A percentile compares a stretch with the other conserved stretches of the same genome.
Evolutionary conservation across 371 early-diverging fungal species (phyloP).

Genomic region (Mucor ambiguus): DNA sequence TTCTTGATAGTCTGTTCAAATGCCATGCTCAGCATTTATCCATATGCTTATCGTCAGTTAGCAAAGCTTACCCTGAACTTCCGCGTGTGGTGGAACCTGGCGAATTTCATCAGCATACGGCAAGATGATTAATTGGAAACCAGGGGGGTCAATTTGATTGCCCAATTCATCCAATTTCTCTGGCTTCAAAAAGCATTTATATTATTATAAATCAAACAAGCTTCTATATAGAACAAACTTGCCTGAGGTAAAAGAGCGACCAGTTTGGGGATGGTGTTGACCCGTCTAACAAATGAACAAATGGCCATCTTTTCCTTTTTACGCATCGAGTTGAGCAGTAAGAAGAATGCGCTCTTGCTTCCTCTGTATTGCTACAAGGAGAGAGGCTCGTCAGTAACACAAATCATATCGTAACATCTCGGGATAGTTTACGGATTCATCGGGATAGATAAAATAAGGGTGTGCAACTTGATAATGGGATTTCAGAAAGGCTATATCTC

Average conservation of each 20-base stretch:
- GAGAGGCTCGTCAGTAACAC: background rate
- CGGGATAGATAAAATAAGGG: conserved; percentile 75
- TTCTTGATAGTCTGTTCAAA: background rate
- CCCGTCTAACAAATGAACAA: conserved; percentile 17
- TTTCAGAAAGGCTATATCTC: conserved; percentile 37
- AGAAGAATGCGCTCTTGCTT: conserved; percentile 9
- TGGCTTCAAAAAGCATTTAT: conserved; percentile 9
- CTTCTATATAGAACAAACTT: background rate
- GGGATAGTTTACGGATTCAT: conserved; percentile 57
- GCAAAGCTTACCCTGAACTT: conserved; percentile 18
- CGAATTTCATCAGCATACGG: conserved; percentile 78
- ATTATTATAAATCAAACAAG: conserved; percentile 3
- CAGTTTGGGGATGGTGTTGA: conserved; percentile 7
- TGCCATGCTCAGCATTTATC: background rate
- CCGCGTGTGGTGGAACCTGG: conserved; percentile 33
- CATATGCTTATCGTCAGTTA: background rate
- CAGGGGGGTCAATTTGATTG: conserved; percentile 55
- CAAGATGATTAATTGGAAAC: conserved; percentile 62
- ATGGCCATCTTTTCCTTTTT: conserved; percentile 17
- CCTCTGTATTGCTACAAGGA: conserved; percentile 15
- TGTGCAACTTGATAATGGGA: conserved; percentile 62
- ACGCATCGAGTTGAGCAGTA: conserved; percentile 3
- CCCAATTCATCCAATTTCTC: conserved; percentile 37
- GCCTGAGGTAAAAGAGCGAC: conserved; percentile 25
- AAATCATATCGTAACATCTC: background rate